These are phyloP conservation scores for Fraxinus xanthoxyloides DNA, from an alignment of 305 asterid species.

Conservation along the genomic window DNA sequence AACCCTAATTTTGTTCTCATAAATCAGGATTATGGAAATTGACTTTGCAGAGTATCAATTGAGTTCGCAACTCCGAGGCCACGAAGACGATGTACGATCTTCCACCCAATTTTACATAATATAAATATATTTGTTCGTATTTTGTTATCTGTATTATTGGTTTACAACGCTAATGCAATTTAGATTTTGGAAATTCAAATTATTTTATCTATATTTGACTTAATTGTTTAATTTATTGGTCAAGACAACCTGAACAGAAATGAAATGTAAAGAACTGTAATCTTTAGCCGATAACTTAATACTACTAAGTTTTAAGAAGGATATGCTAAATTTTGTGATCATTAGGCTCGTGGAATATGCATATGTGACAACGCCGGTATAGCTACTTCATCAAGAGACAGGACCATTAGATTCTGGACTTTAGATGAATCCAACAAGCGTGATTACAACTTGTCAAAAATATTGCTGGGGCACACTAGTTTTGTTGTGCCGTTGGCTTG, in stretches of 20 bases:
- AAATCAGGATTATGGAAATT: constrained; percentile 54
- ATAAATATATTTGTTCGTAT: neutral
- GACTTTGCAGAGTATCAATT: constrained; percentile 67
- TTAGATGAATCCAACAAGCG: constrained; percentile 53
- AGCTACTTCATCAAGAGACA: constrained; percentile 94
- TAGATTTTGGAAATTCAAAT: neutral
- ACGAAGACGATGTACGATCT: constrained; percentile 84
- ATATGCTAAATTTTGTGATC: constrained; percentile 14
- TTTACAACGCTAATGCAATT: neutral
- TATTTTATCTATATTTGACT: neutral
- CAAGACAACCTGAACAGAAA: neutral
- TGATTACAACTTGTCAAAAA: constrained; percentile 55
- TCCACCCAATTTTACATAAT: neutral
- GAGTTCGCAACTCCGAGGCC: constrained; percentile 83
- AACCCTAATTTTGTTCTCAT: constrained; percentile 24
- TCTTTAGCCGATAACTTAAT: neutral
- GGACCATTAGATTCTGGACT: constrained; percentile 82
- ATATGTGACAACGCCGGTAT: constrained; percentile 71
- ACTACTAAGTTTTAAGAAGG: constrained; percentile 2
- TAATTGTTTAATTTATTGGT: constrained; percentile 13
- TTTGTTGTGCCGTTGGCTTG: constrained; percentile 95
- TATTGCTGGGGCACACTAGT: constrained; percentile 86
- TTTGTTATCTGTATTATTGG: neutral
- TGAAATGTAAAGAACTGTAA: neutral
- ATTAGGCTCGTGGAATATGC: constrained; percentile 92